Conservation (phyloP, 345 rosid genomes). For the Toxicodendron radicans region DNA sequence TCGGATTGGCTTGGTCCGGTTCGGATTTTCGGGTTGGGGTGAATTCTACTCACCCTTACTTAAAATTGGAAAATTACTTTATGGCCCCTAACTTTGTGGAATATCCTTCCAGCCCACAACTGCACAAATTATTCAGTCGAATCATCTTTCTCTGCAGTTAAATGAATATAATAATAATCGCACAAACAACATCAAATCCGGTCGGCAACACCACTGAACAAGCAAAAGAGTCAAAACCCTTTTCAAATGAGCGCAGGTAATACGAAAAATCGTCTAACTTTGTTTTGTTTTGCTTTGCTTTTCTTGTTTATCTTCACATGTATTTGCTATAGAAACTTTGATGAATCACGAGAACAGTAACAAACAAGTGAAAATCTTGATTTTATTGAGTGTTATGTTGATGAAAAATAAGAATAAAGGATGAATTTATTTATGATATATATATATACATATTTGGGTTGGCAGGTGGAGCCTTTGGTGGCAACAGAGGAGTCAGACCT, state of each 20-base stretch:
- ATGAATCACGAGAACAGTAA: neutral
- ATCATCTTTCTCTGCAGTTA: no score
- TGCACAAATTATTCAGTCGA: no score
- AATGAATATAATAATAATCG: neutral
- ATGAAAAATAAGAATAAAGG: neutral
- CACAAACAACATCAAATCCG: neutral
- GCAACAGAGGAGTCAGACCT: constrained; percentile 84
- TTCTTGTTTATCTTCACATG: neutral
- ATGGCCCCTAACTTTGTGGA: no score
- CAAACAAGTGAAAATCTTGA: neutral
- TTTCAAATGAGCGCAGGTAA: constrained; percentile 20
- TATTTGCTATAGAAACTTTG: neutral
- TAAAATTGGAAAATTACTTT: no score
- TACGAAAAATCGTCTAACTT: neutral
- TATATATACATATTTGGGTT: constrained; percentile 8
- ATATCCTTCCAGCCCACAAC: no score
- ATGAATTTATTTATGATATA: neutral
- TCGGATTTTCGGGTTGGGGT: no score
- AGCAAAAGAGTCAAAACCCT: neutral
- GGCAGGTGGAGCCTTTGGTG: constrained; percentile 95
- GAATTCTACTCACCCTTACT: no score
- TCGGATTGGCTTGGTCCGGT: no score
- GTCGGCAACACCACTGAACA: neutral
- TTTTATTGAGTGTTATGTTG: neutral
- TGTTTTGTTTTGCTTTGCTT: neutral